Evolutionary conservation across 495 filamentous ascomycete genomes (phyloP).

Genomic region (Penicillium mononematosum): DNA sequence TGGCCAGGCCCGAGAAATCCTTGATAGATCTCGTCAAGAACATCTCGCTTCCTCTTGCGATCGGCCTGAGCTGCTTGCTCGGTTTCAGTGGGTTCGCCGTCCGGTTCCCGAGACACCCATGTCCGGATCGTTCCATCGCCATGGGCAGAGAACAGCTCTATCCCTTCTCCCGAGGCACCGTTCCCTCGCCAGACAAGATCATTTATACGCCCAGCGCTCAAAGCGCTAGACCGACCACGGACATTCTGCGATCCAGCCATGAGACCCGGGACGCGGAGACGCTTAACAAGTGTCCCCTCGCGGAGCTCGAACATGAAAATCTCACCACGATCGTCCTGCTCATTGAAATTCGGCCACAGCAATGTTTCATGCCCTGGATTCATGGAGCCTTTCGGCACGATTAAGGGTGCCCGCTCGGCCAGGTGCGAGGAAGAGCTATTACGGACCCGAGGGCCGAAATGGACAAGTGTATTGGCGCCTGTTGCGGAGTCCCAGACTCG

Average conservation of each 20-base stretch:
- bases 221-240: slow-evolving; percentile 32
- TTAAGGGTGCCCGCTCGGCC: slow-evolving; percentile 59
- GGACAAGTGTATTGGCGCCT: slow-evolving; percentile 78
- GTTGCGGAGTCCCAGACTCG: slow-evolving; percentile 79
- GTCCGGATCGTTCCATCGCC: slow-evolving; percentile 51
- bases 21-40: slow-evolving; percentile 48
- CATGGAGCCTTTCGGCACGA: slow-evolving; percentile 54
- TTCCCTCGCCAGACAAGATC: slow-evolving; percentile 68
- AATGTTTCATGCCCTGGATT: slow-evolving; percentile 58
- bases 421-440: slow-evolving; percentile 59
- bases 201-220: slow-evolving; percentile 59
- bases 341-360: slow-evolving; percentile 70
- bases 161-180: slow-evolving; percentile 43
- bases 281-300: slow-evolving; percentile 69
- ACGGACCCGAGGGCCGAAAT: slow-evolving; percentile 74
- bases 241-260: slow-evolving; percentile 38
- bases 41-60: slow-evolving; percentile 53
- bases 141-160: slow-evolving; percentile 54
- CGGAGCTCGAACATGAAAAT: slow-evolving; percentile 74
- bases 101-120: slow-evolving; percentile 56
- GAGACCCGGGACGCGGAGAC: slow-evolving; percentile 61
- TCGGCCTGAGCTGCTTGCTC: slow-evolving; percentile 39
- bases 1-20: slow-evolving; percentile 30
- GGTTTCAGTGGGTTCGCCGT: slow-evolving; percentile 50
- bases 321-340: slow-evolving; percentile 55